Evolutionary conservation across 176 grass and related monocot genomes (phyloP).

Genomic region (Oryza longistaminata): DNA sequence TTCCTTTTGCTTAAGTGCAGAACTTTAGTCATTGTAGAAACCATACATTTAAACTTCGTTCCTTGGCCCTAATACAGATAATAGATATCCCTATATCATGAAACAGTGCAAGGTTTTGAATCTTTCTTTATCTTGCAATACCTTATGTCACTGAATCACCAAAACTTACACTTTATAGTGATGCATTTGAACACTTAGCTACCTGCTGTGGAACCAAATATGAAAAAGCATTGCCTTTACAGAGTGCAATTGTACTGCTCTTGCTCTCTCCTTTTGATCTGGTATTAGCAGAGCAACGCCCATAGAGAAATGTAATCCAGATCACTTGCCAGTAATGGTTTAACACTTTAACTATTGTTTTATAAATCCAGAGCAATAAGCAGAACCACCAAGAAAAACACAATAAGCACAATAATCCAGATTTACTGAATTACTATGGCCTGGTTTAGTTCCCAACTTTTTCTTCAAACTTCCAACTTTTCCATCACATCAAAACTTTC

Average conservation of each 20-base stretch:
- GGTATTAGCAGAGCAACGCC: not conserved
- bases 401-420: no score
- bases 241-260: not conserved
- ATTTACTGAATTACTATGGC: no score
- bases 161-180: not conserved
- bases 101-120: not conserved
- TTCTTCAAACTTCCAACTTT: no score
- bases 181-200: slow-evolving; percentile 11
- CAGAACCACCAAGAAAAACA: no score
- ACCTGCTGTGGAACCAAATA: slow-evolving; percentile 1
- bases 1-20: not conserved
- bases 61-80: not conserved
- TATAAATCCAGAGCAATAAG: no score
- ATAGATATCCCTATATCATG: not conserved
- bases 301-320: not conserved
- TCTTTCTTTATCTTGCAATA: not conserved
- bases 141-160: not conserved
- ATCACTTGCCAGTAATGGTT: not conserved
- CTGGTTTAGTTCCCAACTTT: no score
- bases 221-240: not conserved
- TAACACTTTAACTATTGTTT: not conserved
- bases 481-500: no score
- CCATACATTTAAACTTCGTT: no score
- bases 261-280: not conserved
- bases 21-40: no score